Percentiles rank a stretch among this genome's conserved stretches.
Conservation (phyloP, 805 yeast genomes). For the Peterozyma toletana region DNA sequence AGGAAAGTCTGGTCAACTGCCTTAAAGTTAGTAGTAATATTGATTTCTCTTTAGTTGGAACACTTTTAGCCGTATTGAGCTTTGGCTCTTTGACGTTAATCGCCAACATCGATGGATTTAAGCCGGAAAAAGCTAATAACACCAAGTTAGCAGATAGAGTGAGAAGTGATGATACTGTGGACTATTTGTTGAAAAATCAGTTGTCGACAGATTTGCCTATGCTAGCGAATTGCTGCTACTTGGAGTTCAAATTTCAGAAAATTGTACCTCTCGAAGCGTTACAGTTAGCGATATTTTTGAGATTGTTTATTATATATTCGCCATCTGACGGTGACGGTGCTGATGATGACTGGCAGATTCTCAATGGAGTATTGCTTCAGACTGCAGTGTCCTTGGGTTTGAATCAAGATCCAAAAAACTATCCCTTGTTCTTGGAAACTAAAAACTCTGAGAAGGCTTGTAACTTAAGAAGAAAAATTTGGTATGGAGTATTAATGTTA, state of each 20-base stretch:
- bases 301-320: slow-evolving; percentile 39
- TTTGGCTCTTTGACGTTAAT: slow-evolving; percentile 4
- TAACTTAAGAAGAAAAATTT: slow-evolving; percentile 22
- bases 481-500: slow-evolving; percentile 16
- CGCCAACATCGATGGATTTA: slow-evolving; percentile 14
- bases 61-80: slow-evolving; percentile 17
- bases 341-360: slow-evolving; percentile 37
- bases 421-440: slow-evolving; percentile 20
- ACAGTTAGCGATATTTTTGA: slow-evolving; percentile 46
- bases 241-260: slow-evolving; percentile 43
- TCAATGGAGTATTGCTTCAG: slow-evolving; percentile 27
- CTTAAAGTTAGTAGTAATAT: slow-evolving; percentile 11
- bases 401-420: slow-evolving; percentile 37
- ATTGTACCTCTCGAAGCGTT: slow-evolving; percentile 41
- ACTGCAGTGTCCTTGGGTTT: slow-evolving; percentile 38
- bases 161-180: slow-evolving; percentile 11
- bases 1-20: neutral
- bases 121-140: neutral
- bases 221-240: slow-evolving; percentile 45
- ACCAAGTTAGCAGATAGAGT: slow-evolving; percentile 14
- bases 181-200: slow-evolving; percentile 27
- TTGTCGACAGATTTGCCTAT: slow-evolving; percentile 31
- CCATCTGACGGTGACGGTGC: slow-evolving; percentile 53
- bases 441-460: slow-evolving; percentile 16
- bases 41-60: slow-evolving; percentile 16